These are phyloP conservation scores for Shiraia bambusicola DNA, from an alignment of 2,329 filamentous ascomycete species.

Conservation along the genomic window DNA sequence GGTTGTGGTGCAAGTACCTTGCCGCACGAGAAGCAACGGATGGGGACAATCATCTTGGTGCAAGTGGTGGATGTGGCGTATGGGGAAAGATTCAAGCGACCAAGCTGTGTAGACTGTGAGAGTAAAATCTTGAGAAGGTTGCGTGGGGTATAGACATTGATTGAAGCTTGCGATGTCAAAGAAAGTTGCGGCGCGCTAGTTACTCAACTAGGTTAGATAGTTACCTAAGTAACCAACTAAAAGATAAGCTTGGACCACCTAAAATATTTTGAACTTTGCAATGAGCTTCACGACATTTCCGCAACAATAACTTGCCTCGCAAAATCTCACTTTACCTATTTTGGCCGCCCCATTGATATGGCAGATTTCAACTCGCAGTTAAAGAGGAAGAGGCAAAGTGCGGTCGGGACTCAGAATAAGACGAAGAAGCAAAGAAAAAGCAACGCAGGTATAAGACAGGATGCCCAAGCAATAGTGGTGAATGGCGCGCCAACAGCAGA, in stretches of 20 bases:
- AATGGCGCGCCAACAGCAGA: constrained; percentile 10
- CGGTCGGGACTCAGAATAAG: constrained; percentile 30
- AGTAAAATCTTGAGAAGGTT: constrained; percentile 4
- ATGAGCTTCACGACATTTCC: constrained; percentile 2
- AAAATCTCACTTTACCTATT: background rate
- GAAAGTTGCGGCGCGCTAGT: constrained; percentile 38
- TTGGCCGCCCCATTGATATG: constrained; percentile 17
- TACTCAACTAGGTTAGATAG: too few relatives aligned
- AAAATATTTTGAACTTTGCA: constrained; percentile 21
- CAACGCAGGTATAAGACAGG: constrained; percentile 18
- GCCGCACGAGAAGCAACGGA: constrained; percentile 98
- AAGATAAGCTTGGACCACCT: constrained; percentile 34
- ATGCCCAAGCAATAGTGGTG: constrained; percentile 8
- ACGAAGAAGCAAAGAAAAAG: constrained; percentile 32
- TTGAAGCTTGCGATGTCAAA: constrained; percentile 31
- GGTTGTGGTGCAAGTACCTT: constrained; percentile 68
- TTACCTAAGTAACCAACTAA: too few relatives aligned
- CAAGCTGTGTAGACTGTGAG: constrained; percentile 1
- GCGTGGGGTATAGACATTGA: constrained; percentile 11
- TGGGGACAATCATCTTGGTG: constrained; percentile 90
- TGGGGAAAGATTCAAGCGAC: constrained; percentile 10
- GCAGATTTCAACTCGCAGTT: constrained; percentile 27
- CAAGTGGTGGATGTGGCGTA: background rate
- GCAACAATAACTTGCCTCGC: background rate
- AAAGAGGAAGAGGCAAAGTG: constrained; percentile 36